Percentiles rank a stretch among this genome's conserved stretches.
phyloP scores from a whole-genome alignment of 306 rosid genomes.

The Vigna radiata region DNA sequence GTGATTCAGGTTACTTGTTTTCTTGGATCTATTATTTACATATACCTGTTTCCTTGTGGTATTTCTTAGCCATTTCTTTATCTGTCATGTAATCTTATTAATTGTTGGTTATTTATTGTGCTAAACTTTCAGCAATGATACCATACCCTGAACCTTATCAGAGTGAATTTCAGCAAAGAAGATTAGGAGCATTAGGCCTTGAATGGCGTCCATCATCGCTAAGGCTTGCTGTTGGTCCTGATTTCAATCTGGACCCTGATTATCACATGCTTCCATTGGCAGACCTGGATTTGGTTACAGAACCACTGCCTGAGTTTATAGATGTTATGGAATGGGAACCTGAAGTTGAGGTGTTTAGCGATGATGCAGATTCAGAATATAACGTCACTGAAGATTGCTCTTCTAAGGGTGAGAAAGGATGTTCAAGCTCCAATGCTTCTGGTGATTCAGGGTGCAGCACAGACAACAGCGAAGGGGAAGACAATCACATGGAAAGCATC shows the following conservation, averaged over 20 bases:
- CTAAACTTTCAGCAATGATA: conserved; percentile 72
- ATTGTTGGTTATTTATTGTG: conserved; percentile 48
- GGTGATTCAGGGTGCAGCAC: conserved; percentile 74
- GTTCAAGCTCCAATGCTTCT: conserved; percentile 73
- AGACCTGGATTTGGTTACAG: conserved; percentile 76
- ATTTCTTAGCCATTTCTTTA: conserved; percentile 13
- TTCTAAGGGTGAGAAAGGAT: conserved; percentile 78
- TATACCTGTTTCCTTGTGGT: conserved; percentile 12
- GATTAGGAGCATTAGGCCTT: conserved; percentile 89
- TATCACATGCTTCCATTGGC: conserved; percentile 91
- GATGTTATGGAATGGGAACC: conserved; percentile 97
- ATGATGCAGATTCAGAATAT: conserved; percentile 93
- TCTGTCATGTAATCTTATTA: conserved; percentile 42
- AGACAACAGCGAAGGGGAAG: conserved; percentile 78
- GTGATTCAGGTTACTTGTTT: conserved; percentile 81
- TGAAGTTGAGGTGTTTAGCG: conserved; percentile 80
- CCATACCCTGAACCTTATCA: conserved; percentile 99
- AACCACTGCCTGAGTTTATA: conserved; percentile 82
- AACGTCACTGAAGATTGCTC: conserved; percentile 78
- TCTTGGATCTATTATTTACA: conserved; percentile 38
- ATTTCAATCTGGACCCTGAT: conserved; percentile 89
- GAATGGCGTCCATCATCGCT: conserved; percentile 93
- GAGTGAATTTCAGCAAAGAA: conserved; percentile 83
- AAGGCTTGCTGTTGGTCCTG: conserved; percentile 88
- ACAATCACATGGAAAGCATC: conserved; percentile 59